Evolutionary conservation across 2,329 filamentous ascomycete genomes (phyloP).

Genomic region (Ciborinia camelliae): DNA sequence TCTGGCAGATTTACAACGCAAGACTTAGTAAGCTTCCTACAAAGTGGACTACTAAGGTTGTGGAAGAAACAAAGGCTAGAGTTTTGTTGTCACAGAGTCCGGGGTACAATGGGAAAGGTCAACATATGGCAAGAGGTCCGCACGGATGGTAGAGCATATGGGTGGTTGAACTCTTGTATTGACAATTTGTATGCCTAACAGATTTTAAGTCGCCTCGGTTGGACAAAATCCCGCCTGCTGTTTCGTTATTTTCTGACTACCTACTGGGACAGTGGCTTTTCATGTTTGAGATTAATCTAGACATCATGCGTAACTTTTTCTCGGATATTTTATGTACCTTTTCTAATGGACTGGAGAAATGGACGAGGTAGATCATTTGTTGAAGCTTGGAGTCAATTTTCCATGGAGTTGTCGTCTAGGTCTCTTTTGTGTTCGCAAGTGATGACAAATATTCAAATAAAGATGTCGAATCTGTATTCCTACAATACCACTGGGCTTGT

Average conservation of each 20-base stretch:
- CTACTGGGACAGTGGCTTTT: too few relatives aligned
- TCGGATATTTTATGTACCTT: not conserved
- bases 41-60: conserved; percentile 6
- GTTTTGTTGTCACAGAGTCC: conserved; percentile 14
- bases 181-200: not conserved
- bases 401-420: not conserved
- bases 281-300: not conserved
- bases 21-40: conserved; percentile 7
- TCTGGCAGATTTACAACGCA: conserved; percentile 39
- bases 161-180: not conserved
- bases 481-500: not conserved
- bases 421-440: not conserved
- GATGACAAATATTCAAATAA: not conserved
- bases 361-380: not conserved
- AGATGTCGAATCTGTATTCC: not conserved
- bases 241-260: not conserved
- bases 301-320: not conserved
- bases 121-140: conserved; percentile 18
- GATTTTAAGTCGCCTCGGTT: not conserved
- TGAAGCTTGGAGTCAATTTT: not conserved
- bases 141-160: not conserved
- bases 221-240: too few relatives aligned
- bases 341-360: too few relatives aligned
- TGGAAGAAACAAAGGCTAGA: conserved; percentile 15
- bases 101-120: conserved; percentile 10